Evolutionary conservation across 2,329 filamentous ascomycete genomes (phyloP).

Genomic region (Trichoderma cornu-damae): DNA sequence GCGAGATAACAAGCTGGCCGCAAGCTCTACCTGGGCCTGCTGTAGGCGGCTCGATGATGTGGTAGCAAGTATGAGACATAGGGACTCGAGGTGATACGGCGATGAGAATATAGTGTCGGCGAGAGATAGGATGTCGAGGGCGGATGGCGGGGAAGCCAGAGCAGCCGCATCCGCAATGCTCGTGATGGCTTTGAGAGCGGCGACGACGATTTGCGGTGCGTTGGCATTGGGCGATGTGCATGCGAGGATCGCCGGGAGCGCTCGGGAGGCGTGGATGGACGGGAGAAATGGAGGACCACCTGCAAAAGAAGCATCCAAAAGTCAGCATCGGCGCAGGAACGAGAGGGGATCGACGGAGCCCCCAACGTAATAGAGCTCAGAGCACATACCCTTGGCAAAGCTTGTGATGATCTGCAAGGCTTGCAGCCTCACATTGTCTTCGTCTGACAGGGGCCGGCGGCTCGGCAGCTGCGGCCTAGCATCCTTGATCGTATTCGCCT

Average conservation of each 20-base stretch:
- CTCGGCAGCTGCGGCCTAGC: constrained; percentile 29
- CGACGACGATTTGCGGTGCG: constrained; percentile 61
- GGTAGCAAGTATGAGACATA: constrained; percentile 62
- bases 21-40: constrained; percentile 59
- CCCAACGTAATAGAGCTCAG: background rate
- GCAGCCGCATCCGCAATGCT: constrained; percentile 63
- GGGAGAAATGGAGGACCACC: constrained; percentile 74
- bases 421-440: constrained; percentile 67
- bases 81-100: constrained; percentile 53
- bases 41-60: constrained; percentile 45
- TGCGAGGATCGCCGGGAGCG: constrained; percentile 64
- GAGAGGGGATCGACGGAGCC: background rate
- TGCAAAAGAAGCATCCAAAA: constrained; percentile 33
- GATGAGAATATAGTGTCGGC: constrained; percentile 61
- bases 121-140: constrained; percentile 46
- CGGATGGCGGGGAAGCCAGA: constrained; percentile 47
- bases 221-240: constrained; percentile 62
- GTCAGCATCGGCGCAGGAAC: background rate
- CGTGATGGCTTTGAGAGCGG: constrained; percentile 68
- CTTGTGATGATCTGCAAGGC: constrained; percentile 81
- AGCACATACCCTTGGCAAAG: constrained; percentile 68
- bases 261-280: constrained; percentile 63
- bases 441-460: constrained; percentile 46
- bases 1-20: constrained; percentile 50
- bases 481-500: constrained; percentile 40